Evolutionary conservation across 495 filamentous ascomycete species (phyloP).

Genomic region (Melanomma pulvis-pyrius): DNA sequence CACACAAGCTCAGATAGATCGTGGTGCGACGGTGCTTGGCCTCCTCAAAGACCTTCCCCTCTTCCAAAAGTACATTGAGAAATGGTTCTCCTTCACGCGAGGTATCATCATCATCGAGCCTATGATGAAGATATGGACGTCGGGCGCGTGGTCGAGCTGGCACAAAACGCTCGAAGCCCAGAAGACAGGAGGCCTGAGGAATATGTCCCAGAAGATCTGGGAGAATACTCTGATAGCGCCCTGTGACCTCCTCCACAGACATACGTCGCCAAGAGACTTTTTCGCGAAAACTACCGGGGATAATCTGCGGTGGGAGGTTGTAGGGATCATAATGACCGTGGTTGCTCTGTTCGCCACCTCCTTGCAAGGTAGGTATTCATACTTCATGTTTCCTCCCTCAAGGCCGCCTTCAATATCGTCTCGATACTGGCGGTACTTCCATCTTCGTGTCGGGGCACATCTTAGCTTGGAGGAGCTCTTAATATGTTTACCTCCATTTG

Average conservation of each 20-base stretch:
- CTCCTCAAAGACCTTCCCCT: slow-evolving; percentile 42
- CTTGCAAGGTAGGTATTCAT: slow-evolving; percentile 37
- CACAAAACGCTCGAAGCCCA: slow-evolving; percentile 34
- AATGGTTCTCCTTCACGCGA: slow-evolving; percentile 40
- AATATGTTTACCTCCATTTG: too few species aligned
- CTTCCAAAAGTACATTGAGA: slow-evolving; percentile 39
- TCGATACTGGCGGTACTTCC: too few species aligned
- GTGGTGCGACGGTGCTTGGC: slow-evolving; percentile 39
- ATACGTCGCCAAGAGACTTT: slow-evolving; percentile 41
- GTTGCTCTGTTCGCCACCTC: slow-evolving; percentile 51
- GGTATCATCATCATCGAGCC: slow-evolving; percentile 44
- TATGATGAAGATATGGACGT: slow-evolving; percentile 40
- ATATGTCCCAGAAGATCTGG: slow-evolving; percentile 43
- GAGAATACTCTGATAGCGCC: slow-evolving; percentile 40
- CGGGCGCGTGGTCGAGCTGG: slow-evolving; percentile 41
- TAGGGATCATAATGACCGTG: slow-evolving; percentile 57
- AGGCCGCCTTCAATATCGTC: background rate
- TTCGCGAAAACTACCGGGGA: slow-evolving; percentile 50
- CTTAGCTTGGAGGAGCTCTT: too few species aligned
- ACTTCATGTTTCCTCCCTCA: background rate
- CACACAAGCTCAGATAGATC: slow-evolving; percentile 33
- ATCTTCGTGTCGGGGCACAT: too few species aligned
- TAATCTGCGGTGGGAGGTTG: slow-evolving; percentile 62
- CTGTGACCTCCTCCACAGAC: slow-evolving; percentile 26
- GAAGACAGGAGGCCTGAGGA: slow-evolving; percentile 30